Evolutionary conservation across 176 grass and related monocot species (phyloP), one percentile per base, ranked within the genome.

Genomic region (Zoysia japonica): DNA sequence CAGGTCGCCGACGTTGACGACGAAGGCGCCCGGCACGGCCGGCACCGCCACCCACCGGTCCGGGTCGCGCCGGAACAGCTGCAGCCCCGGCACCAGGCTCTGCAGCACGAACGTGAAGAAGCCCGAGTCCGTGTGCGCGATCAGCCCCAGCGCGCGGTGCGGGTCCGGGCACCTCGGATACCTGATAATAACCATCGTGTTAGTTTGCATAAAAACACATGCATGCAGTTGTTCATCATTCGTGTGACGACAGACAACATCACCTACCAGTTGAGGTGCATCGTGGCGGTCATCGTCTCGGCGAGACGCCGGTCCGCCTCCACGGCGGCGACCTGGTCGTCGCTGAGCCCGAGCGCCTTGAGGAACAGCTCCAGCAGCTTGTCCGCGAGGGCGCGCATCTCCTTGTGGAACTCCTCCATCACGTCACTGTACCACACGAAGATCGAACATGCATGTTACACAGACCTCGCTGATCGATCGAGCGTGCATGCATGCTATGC

Each of bases 121-220:
- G 73, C 92, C 89, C 16, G 96, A 99, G 84, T 99, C 96, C 3
- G 96, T 99, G 90, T 99, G 96, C 37, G 92, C 80, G 45, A 93
- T 93, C 5, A 99, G 86, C 5, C 96, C 96, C 72, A 99, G 83
- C 36, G 96, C 92, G 1, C 90, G 92, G 38, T 80, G 82, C 8
- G 96, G 96, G 76, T 99, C 96, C 19, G 96, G 96, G 86, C 96
- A 99, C 37, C 78, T 72, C 6, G 96, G 96, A 47, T 97, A 97
- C 48, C 90, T 93, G 78, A 79, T 72, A 72, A 1, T 28, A 11
- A 61, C 5, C 3, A 15, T 13, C 62, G 15, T 65, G 62, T 65
- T 65, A 28, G 28, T 28, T 4, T 35, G 4, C 28, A 28, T 28
- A 28, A 28, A 28, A 28, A 28, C 28, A 28, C 28, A 28, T 28